Conservation (phyloP, 768 basidiomycete species). For the Phaffia australis region DNA sequence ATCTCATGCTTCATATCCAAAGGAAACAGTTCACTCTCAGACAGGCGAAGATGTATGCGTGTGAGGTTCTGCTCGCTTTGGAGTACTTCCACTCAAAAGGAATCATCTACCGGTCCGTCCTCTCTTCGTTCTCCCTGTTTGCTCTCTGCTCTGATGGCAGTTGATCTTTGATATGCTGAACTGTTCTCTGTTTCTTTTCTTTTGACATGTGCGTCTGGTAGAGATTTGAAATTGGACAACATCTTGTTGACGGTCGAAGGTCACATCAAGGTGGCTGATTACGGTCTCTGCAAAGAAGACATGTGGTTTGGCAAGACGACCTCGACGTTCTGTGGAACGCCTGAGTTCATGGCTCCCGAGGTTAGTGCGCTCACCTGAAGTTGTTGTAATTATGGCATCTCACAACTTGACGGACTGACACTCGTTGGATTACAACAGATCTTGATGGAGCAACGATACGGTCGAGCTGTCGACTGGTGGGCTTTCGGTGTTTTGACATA, state of each 20-base stretch:
- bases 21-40: conserved; percentile 96
- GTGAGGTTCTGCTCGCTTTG: conserved; percentile 85
- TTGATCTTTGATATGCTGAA: not conserved
- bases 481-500: conserved; percentile 97
- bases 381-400: not conserved
- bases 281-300: conserved; percentile 97
- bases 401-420: conserved; percentile 7
- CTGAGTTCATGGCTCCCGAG: conserved; percentile 99
- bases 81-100: conserved; percentile 98
- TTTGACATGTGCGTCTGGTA: conserved; percentile 34
- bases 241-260: conserved; percentile 93
- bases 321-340: conserved; percentile 97
- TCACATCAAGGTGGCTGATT: conserved; percentile 97
- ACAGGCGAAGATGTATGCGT: conserved; percentile 98
- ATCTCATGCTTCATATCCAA: conserved; percentile 98
- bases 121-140: not conserved
- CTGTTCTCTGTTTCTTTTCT: not conserved
- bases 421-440: conserved; percentile 49
- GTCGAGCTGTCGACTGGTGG: conserved; percentile 99
- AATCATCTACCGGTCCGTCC: conserved; percentile 85
- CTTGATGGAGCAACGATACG: conserved; percentile 95
- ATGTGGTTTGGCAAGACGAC: conserved; percentile 97
- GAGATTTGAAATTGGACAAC: conserved; percentile 95
- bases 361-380: conserved; percentile 42
- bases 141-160: not conserved